phyloP scores from a whole-genome alignment of 2,329 filamentous ascomycete species.

The Didymella sp. region DNA sequence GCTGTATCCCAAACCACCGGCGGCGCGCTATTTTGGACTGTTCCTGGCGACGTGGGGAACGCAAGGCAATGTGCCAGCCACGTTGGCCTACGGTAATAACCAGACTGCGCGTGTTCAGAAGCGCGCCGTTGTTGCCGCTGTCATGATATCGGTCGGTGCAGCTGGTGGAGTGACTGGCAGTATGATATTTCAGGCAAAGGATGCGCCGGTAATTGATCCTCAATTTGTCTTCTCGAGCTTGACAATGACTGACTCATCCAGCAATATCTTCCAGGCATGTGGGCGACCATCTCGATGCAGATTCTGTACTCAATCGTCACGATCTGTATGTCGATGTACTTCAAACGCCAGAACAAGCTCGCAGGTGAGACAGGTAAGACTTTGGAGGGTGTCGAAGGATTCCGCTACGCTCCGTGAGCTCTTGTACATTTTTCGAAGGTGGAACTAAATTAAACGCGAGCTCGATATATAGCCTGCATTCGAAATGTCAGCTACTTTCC shows the following conservation, averaged over 20 bases:
- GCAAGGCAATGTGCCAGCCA: conserved; percentile 28
- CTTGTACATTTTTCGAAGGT: not conserved
- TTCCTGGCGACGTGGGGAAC: conserved; percentile 35
- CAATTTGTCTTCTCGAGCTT: too few relatives aligned
- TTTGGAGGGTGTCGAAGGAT: conserved; percentile 38
- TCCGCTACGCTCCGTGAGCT: conserved; percentile 34
- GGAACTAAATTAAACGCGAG: not conserved
- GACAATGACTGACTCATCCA: conserved; percentile 1
- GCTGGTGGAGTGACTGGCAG: conserved; percentile 36
- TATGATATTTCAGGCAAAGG: conserved; percentile 37
- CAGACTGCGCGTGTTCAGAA: conserved; percentile 42
- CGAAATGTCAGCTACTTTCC: not conserved
- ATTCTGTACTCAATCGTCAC: conserved; percentile 33
- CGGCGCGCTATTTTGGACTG: conserved; percentile 34
- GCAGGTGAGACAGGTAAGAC: conserved; percentile 32
- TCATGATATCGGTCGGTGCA: conserved; percentile 37
- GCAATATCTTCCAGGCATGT: conserved; percentile 39
- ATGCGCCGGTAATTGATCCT: conserved; percentile 30
- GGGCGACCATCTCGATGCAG: conserved; percentile 39
- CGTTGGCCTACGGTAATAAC: conserved; percentile 39
- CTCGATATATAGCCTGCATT: not conserved
- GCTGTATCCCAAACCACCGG: conserved; percentile 30
- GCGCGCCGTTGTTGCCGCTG: conserved; percentile 41
- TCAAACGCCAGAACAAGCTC: conserved; percentile 31
- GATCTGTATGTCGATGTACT: conserved; percentile 35